These are phyloP conservation scores for Salvia sclarea DNA, from an alignment of 305 asterid genomes.

Conservation along the genomic window DNA sequence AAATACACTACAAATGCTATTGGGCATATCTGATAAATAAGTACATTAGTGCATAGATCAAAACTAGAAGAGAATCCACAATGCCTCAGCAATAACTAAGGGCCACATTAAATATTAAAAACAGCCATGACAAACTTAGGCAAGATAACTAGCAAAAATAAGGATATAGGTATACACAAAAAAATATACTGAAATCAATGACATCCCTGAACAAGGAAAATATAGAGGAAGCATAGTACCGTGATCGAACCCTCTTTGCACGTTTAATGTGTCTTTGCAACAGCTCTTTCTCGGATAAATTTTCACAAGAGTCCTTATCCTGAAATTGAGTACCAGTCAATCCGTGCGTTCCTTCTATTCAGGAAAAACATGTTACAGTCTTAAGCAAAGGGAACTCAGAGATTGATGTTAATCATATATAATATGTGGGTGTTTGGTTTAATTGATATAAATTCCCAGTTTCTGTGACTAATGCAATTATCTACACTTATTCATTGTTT, in stretches of 20 bases:
- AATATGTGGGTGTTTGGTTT: background rate
- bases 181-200: constrained; percentile 2
- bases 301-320: constrained; percentile 63
- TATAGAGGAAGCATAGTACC: constrained; percentile 47
- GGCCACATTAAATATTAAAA: background rate
- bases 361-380: constrained; percentile 14
- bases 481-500: background rate
- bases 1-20: background rate
- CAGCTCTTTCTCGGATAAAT: constrained; percentile 64
- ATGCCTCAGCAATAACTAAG: constrained; percentile 8
- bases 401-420: background rate
- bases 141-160: background rate
- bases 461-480: background rate
- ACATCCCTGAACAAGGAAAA: constrained; percentile 1
- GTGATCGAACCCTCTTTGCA: constrained; percentile 82
- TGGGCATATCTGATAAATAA: background rate
- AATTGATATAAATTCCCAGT: background rate
- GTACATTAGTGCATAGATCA: background rate
- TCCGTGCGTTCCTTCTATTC: constrained; percentile 9
- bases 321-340: constrained; percentile 40
- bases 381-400: constrained; percentile 14
- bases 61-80: constrained; percentile 8
- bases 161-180: background rate
- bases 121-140: constrained; percentile 1
- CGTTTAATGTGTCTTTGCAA: constrained; percentile 81